Evolutionary conservation across 2,329 filamentous ascomycete species (phyloP), one percentile per base, ranked within the genome.

Genomic region (Calonectria honghensis): DNA sequence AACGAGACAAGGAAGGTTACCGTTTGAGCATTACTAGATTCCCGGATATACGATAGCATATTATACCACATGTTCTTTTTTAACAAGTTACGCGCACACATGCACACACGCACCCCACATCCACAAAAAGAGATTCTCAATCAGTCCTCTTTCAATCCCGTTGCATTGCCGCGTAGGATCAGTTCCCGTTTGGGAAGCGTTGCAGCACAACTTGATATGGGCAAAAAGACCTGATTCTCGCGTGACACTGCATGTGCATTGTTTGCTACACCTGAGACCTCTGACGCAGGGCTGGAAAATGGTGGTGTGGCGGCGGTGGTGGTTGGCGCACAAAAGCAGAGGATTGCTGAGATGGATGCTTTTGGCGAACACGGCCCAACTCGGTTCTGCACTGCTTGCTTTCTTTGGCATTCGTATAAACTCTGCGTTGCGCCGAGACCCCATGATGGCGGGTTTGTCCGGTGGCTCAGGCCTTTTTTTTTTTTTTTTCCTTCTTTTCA

Each of bases 171-270:
- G 57, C 37, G 57, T 61, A 32, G 57, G 35, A 37, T 39, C 51
- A 41, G n/a, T 61, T 37, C 57, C 31, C 35, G 57, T 61, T 61
- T 61, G 24, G 57, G n/a, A 61, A 61, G 57, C 35, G 35, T 41
- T 39, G 57, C 57, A 61, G 57, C 29, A 35, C 29, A 24, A 41
- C n/a, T 39, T 37, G 57, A 61, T 37, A 61, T 61, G 35, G 32
- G 35, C 16, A 18, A 61, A 57, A 61, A 61, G 57, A 29, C 57
- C n/a, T 61, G 57, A 41, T 61, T 41, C 57, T 61, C 57, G 57
- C 57, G 57, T 61, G 57, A 41, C 57, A 61, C 35, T 61, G 57
- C 57, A 61, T 61, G 57, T 61, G 57, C 57, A 61, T 61, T 61
- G 57, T 39, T 61, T 61, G 57, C 57, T 61, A 41, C 35, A 61